Base-by-base conservation (phyloP, 2,329 filamentous ascomycete species). In the Penicillium verrucosum region DNA sequence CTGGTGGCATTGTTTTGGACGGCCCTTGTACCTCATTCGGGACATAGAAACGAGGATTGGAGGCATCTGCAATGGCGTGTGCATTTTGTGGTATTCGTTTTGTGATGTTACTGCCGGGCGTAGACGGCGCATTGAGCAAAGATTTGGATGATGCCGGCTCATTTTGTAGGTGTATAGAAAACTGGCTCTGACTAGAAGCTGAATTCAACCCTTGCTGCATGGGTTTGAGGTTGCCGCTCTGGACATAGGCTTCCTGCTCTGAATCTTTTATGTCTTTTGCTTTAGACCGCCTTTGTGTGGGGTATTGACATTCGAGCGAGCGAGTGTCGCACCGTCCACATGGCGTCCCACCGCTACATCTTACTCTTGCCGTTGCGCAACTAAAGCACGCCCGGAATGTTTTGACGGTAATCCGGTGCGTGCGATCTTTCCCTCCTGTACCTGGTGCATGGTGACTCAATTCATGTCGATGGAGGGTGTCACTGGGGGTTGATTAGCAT, bases 301-400 rank as follows among this genome's bases (percentile, higher is more conserved):
- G 74, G 51, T 76, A 76, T 51, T 72, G 65, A 30, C 74, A 77
- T 40, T 69, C 68, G 16, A 76, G 68, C 18, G 68, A 70, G 30
- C 74, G 71, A 54, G 64, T 65, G 41, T 69, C 70, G 57, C 74
- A 77, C 18, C 74, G 70, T 38, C 65, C 63, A 55, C 74, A 76
- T 43, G 74, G 72, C 8, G 58, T 62, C 14, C 72, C 72, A 6
- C 74, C 74, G 51, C 72, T 74, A 57, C 74, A 76, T 58, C 74
- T 64, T 4, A 75, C 74, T 62, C 74, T 67, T 32, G 74, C 74
- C 12, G 69, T 66, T 29, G 74, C 74, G 47, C 74, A 77, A 54
- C 71, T 69, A 51, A 66, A 74, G 50, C 74, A 77, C 4, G 74
- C 74, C 38, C 74, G 68, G 49, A 77, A 77, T 3, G 74, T 76